phyloP scores from a whole-genome alignment of 73 alveolate species.

The Stentor roeselii region DNA sequence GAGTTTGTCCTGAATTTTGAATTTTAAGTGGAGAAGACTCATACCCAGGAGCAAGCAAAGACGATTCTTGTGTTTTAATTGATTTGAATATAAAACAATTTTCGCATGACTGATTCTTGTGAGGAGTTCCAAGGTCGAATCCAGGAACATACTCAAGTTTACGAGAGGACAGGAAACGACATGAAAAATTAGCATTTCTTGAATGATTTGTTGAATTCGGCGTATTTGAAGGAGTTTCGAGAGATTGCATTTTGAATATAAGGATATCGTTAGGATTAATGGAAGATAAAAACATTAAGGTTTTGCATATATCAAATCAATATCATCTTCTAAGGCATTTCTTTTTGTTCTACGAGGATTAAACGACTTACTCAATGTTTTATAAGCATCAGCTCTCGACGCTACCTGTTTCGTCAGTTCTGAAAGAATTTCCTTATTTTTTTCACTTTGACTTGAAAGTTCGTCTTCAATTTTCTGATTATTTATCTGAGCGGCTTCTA shows the following conservation, averaged over 20 bases:
- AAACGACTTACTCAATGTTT: background rate
- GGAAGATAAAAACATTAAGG: no score
- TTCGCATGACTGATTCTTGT: background rate
- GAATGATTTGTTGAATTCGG: background rate
- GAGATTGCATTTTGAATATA: background rate
- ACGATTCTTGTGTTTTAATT: background rate
- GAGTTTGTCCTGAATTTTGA: background rate
- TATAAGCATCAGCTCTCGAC: background rate
- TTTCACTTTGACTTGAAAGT: background rate
- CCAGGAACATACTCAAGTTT: background rate
- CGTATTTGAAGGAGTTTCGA: background rate
- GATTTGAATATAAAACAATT: background rate
- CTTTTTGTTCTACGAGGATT: background rate
- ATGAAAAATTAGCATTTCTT: background rate
- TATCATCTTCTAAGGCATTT: background rate
- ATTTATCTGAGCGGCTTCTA: background rate
- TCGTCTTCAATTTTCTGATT: background rate
- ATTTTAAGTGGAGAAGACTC: background rate
- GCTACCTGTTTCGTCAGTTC: background rate
- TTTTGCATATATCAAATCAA: background rate
- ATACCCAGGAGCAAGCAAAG: background rate
- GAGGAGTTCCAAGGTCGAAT: conserved; percentile 13
- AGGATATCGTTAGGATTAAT: no score
- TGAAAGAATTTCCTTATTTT: background rate
- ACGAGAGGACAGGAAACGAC: background rate